phyloP scores from a whole-genome alignment of 2,329 filamentous ascomycete species.

The Xylaria sp. region DNA sequence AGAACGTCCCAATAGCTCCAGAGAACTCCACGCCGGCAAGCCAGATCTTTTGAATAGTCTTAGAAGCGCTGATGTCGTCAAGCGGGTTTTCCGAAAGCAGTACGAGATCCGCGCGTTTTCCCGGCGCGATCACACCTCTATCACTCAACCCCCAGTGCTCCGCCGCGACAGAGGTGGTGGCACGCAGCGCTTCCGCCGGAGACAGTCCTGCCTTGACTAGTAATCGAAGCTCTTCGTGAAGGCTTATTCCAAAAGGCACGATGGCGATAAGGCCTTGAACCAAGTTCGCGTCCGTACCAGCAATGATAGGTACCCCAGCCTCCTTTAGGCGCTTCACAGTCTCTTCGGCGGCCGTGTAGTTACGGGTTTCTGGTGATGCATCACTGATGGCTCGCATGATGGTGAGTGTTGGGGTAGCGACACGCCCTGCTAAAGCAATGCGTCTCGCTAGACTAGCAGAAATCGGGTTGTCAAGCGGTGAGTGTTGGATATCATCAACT shows the following conservation, averaged over 20 bases:
- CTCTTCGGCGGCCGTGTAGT: conserved; percentile 31
- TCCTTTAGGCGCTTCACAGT: conserved; percentile 26
- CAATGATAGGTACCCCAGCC: conserved; percentile 31
- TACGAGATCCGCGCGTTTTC: conserved; percentile 34
- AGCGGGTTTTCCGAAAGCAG: conserved; percentile 27
- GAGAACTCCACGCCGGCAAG: conserved; percentile 30
- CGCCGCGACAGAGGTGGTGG: conserved; percentile 27
- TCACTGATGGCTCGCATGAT: conserved; percentile 33
- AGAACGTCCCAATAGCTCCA: conserved; percentile 31
- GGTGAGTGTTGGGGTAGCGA: conserved; percentile 30
- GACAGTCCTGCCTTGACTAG: conserved; percentile 32
- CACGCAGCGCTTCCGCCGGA: conserved; percentile 22
- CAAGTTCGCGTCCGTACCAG: conserved; percentile 33
- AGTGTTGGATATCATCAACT: conserved; percentile 32
- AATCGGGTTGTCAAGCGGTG: conserved; percentile 26
- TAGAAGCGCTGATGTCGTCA: conserved; percentile 25
- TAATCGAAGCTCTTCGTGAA: conserved; percentile 33
- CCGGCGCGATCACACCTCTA: conserved; percentile 24
- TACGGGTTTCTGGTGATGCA: conserved; percentile 10
- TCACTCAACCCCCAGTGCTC: conserved; percentile 28
- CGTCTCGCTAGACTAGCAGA: conserved; percentile 8
- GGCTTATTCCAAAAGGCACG: conserved; percentile 29
- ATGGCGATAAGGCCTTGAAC: conserved; percentile 8
- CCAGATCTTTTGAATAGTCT: conserved; percentile 31
- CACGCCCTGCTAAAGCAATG: conserved; percentile 14